phyloP scores from a whole-genome alignment of 441 rosid genomes.

The Capsella rubella region DNA sequence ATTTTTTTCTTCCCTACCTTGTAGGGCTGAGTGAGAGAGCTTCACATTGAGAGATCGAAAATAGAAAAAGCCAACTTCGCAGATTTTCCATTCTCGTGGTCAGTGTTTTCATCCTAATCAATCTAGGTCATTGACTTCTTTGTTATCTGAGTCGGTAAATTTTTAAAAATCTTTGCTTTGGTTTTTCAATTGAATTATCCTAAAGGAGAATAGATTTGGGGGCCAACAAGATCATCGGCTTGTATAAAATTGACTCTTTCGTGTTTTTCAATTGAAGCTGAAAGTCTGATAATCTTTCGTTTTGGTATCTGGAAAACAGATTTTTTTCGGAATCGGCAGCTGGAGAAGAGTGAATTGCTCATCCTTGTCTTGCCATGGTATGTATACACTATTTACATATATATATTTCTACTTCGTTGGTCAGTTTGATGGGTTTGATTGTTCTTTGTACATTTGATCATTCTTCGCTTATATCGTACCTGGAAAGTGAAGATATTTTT shows the following conservation, averaged over 20 bases:
- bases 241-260: constrained; percentile 11
- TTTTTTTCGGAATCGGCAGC: constrained; percentile 12
- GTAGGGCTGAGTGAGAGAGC: neutral
- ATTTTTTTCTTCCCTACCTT: neutral
- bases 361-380: constrained; percentile 41
- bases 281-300: neutral
- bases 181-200: neutral
- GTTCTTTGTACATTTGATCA: neutral
- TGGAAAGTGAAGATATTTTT: constrained; percentile 14
- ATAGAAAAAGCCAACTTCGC: constrained; percentile 6
- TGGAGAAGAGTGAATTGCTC: constrained; percentile 31
- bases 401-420: constrained; percentile 2
- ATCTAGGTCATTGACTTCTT: constrained; percentile 2
- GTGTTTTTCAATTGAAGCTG: neutral
- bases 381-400: neutral
- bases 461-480: neutral
- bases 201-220: constrained; percentile 9
- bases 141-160: neutral
- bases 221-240: neutral
- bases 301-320: constrained; percentile 12
- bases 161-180: neutral
- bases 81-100: constrained; percentile 24
- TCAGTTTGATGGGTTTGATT: constrained; percentile 18
- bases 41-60: constrained; percentile 10
- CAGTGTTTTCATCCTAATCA: constrained; percentile 14